Conservation (phyloP, 345 rosid species). For the Euphorbia lathyris region DNA sequence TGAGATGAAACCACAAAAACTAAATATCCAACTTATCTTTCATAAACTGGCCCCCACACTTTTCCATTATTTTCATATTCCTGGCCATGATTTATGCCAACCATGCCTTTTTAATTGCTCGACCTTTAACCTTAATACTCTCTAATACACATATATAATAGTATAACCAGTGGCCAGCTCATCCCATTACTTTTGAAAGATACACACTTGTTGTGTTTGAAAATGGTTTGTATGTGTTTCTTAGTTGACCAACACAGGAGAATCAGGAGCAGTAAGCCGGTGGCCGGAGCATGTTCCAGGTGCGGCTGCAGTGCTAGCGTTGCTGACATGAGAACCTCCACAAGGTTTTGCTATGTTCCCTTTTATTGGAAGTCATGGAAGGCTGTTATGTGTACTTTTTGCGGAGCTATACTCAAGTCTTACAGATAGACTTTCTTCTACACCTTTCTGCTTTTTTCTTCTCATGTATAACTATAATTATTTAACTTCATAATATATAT, state of each 20-base stretch:
- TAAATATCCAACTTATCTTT: not conserved
- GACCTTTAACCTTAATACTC: not conserved
- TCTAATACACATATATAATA: not conserved
- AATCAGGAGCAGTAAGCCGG: conserved; percentile 56
- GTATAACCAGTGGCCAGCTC: too few species aligned
- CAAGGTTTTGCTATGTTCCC: conserved; percentile 63
- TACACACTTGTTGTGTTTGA: not conserved
- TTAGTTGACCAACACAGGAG: conserved; percentile 63
- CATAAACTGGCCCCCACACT: not conserved
- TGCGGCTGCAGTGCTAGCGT: conserved; percentile 63
- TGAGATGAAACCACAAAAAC: too few species aligned
- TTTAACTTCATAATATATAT: not conserved
- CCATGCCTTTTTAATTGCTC: not conserved
- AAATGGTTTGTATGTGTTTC: conserved; percentile 72
- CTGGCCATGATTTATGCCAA: too few species aligned
- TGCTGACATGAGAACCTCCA: conserved; percentile 62
- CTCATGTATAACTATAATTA: not conserved
- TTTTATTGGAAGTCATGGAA: conserved; percentile 63
- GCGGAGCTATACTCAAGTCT: conserved; percentile 68
- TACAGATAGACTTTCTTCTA: conserved; percentile 35
- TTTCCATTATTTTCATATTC: conserved; percentile 2
- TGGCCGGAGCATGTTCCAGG: conserved; percentile 61
- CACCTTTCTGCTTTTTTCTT: not conserved
- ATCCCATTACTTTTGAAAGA: not conserved
- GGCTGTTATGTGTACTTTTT: conserved; percentile 66